Conservation (phyloP, 495 filamentous ascomycete genomes). For the Astrothelium macrocarpum region DNA sequence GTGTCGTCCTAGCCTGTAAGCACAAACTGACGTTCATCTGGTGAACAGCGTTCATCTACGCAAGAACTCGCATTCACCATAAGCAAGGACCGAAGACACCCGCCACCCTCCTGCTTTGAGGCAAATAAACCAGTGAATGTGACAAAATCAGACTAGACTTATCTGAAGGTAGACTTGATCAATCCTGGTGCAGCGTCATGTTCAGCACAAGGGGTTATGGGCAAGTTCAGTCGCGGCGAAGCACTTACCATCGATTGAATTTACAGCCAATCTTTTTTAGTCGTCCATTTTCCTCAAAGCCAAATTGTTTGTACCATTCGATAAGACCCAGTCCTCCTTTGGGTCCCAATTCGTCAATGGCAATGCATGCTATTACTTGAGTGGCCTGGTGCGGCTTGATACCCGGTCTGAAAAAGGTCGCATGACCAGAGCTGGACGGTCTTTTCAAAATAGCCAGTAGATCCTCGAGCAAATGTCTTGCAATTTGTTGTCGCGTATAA, state of each 20-base stretch:
- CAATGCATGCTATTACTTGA: slow-evolving; percentile 10
- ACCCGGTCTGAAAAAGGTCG: neutral
- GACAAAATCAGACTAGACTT: neutral
- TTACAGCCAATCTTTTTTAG: slow-evolving; percentile 12
- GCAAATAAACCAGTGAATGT: neutral
- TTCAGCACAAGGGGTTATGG: neutral
- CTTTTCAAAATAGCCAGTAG: slow-evolving; percentile 5
- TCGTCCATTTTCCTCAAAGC: slow-evolving; percentile 8
- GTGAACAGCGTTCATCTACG: too few species aligned
- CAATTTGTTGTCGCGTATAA: slow-evolving; percentile 6
- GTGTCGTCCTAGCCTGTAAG: too few species aligned
- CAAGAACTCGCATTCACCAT: too few species aligned
- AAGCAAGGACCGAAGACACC: too few species aligned
- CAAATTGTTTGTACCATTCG: slow-evolving; percentile 9
- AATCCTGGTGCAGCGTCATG: neutral
- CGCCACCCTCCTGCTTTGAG: neutral
- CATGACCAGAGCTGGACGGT: slow-evolving; percentile 2
- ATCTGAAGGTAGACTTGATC: slow-evolving; percentile 2
- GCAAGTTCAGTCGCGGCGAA: neutral
- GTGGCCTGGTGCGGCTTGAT: neutral
- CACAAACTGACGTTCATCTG: too few species aligned
- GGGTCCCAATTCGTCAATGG: slow-evolving; percentile 1
- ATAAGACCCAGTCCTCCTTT: slow-evolving; percentile 4
- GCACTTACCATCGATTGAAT: slow-evolving; percentile 4
- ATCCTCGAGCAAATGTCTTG: slow-evolving; percentile 5